Evolutionary conservation across 306 rosid species (phyloP), one percentile per base, ranked within the genome.

Genomic region (Vachellia collinsii): DNA sequence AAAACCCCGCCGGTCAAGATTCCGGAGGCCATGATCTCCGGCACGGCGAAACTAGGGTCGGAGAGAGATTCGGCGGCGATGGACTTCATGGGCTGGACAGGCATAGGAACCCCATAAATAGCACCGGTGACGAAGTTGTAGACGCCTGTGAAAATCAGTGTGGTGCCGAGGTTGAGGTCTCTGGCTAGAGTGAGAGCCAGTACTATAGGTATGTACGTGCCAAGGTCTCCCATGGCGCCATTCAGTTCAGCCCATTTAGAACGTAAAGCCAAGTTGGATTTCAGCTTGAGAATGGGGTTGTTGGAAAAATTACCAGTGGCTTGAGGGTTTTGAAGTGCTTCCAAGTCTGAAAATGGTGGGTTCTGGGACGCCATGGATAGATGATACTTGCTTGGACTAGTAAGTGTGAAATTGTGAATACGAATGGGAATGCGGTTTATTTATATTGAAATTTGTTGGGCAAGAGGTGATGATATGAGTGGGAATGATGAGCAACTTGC

Each of bases 161-260:
- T 88, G 51, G 94, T 90, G 29, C 92, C 92, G 1, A 90, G 77
- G 77, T 90, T 83, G 56, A 89, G 89, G 76, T 83, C 54, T 11
- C 47, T 79, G 47, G 88, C 84, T 11, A 89, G 87, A 5, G 96
- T 81, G 19, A 91, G 51, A 46, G 90, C 86, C 25, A 91, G 65
- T 0, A 89, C 79, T 73, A 91, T 88, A 7, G 97, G 93, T 80
- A 91, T 91, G 23, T 83, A 91, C 6, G 97, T 91, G 75, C 97
- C 97, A 3, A 91, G 88, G 85, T 91, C 93, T 36, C 97, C 93
- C 88, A 91, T 88, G 47, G 97, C 93, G 53, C 93, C 97, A 41
- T 89, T 91, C 13, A 91, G 14, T 43, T 90, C 94, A 2, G 77
- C 89, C 89, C 88, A 90, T 80, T 85, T 87, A 47, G 94, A 90